Evolutionary conservation across 441 rosid species (phyloP).

Genomic region (Pelargonium fulgidum): DNA sequence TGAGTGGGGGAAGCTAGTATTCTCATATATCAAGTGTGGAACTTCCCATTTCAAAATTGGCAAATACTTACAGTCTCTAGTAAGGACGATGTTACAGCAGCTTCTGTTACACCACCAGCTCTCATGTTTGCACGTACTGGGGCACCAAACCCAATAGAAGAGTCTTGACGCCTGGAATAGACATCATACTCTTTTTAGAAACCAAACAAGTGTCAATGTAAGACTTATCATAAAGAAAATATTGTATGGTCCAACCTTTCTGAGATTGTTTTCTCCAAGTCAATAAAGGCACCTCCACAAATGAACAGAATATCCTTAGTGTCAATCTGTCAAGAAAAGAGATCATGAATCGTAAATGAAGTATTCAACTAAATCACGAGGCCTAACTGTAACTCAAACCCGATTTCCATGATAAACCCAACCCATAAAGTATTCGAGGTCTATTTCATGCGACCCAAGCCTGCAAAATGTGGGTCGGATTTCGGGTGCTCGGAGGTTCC

Average conservation of each 20-base stretch:
- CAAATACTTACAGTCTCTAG: slow-evolving; percentile 73
- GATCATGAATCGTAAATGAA: background rate
- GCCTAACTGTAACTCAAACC: background rate
- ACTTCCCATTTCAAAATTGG: slow-evolving; percentile 11
- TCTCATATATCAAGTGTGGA: no score
- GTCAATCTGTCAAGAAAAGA: slow-evolving; percentile 57
- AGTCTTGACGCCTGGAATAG: slow-evolving; percentile 77
- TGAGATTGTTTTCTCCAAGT: slow-evolving; percentile 92
- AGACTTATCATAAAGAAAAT: background rate
- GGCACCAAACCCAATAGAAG: slow-evolving; percentile 96
- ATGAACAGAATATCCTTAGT: slow-evolving; percentile 97
- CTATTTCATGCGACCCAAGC: no score
- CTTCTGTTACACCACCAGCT: slow-evolving; percentile 64
- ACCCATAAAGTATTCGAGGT: no score
- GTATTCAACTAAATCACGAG: background rate
- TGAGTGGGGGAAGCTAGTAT: no score
- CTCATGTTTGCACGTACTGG: slow-evolving; percentile 98
- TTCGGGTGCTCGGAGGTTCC: no score
- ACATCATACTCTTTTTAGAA: slow-evolving; percentile 19
- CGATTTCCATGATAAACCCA: no score
- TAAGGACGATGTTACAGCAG: slow-evolving; percentile 70
- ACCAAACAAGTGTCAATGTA: background rate
- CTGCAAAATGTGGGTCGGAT: no score
- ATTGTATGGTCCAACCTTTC: slow-evolving; percentile 53
- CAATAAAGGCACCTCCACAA: slow-evolving; percentile 92